phyloP scores from a whole-genome alignment of 306 rosid species.

The Rosa lucieae region DNA sequence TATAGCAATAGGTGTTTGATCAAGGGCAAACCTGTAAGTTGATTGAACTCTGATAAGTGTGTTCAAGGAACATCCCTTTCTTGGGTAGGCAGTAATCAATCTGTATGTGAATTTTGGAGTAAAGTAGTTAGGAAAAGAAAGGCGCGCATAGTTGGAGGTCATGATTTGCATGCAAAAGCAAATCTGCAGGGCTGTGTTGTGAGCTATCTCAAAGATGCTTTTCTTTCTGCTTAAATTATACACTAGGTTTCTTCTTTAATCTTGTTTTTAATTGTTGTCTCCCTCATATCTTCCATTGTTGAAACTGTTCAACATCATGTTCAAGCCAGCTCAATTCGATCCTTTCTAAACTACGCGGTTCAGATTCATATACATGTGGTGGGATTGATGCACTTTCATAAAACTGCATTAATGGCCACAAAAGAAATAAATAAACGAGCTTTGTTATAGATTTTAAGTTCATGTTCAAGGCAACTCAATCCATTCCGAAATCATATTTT shows the following conservation, averaged over 20 bases:
- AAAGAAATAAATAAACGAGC: too few relatives aligned
- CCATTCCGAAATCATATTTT: too few relatives aligned
- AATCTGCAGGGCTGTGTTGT: conserved; percentile 25
- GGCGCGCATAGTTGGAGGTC: not conserved
- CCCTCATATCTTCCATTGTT: not conserved
- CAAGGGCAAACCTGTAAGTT: not conserved
- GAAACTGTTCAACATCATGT: not conserved
- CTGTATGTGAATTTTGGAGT: conserved; percentile 15
- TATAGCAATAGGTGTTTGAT: not conserved
- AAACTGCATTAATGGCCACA: too few relatives aligned
- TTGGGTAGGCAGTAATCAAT: conserved; percentile 45
- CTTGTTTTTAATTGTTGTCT: conserved; percentile 14
- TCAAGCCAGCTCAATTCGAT: conserved; percentile 9
- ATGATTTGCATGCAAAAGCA: not conserved
- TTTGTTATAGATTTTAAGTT: too few relatives aligned
- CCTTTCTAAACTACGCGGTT: not conserved
- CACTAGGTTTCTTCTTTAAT: conserved; percentile 22
- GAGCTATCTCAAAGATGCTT: conserved; percentile 37
- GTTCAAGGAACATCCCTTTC: conserved; percentile 45
- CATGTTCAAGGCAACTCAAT: too few relatives aligned
- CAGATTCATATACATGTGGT: not conserved
- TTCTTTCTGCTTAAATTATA: conserved; percentile 30
- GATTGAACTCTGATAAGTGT: not conserved
- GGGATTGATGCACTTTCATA: not conserved
- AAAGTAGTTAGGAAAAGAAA: conserved; percentile 26